Conservation (phyloP, 2,329 filamentous ascomycete genomes). For the Periconia digitata region DNA sequence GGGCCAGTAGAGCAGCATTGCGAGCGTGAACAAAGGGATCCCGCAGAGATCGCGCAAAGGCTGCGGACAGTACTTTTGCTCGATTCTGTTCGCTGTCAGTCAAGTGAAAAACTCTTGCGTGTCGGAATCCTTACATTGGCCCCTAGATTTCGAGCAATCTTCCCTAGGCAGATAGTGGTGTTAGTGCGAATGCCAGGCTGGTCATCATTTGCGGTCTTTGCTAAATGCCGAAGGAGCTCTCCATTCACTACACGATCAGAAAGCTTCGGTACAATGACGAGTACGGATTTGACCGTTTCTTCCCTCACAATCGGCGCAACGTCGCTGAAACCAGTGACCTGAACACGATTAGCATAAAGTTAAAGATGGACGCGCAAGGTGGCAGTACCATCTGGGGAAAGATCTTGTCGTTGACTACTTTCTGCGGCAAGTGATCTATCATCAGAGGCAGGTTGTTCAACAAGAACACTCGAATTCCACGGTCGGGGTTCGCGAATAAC, state of each 20-base stretch:
- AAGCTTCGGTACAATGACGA: constrained; percentile 83
- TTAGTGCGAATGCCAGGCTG: constrained; percentile 97
- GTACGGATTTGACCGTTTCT: constrained; percentile 91
- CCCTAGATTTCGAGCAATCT: constrained; percentile 88
- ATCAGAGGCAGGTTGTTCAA: constrained; percentile 86
- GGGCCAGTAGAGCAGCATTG: constrained; percentile 82
- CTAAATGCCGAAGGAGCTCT: constrained; percentile 84
- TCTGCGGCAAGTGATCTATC: constrained; percentile 87
- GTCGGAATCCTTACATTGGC: constrained; percentile 48
- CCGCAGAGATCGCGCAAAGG: constrained; percentile 83
- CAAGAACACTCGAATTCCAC: constrained; percentile 86
- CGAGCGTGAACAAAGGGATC: constrained; percentile 95
- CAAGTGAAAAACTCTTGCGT: background rate
- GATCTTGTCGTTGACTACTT: constrained; percentile 91
- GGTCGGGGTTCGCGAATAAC: constrained; percentile 86
- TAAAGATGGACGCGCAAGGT: background rate
- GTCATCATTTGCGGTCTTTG: constrained; percentile 96
- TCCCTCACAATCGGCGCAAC: constrained; percentile 88
- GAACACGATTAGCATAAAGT: constrained; percentile 24
- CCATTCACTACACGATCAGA: constrained; percentile 93
- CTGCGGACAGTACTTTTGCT: constrained; percentile 87
- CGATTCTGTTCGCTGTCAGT: constrained; percentile 59
- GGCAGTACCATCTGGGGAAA: constrained; percentile 78
- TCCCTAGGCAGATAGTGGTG: constrained; percentile 95
- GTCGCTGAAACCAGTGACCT: constrained; percentile 92